Percentiles rank a stretch among this genome's conserved stretches.
Evolutionary conservation across 352 stramenopile species (phyloP).

Genomic region (Phytophthora tentaculata): DNA sequence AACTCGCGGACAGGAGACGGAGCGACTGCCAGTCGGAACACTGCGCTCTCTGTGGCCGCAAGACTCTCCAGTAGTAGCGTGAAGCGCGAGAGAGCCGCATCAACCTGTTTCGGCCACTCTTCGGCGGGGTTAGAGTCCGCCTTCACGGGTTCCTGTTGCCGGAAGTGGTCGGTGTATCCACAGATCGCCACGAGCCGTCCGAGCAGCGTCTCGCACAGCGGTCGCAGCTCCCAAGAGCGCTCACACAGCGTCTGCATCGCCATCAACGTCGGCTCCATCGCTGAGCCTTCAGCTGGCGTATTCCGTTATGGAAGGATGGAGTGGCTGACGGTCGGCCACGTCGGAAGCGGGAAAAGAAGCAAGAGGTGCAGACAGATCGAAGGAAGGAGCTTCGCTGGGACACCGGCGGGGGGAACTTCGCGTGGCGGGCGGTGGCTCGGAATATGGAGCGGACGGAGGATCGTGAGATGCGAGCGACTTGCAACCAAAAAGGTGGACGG

Average conservation of each 20-base stretch:
- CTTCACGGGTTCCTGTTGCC: slow-evolving; percentile 15
- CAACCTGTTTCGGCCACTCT: slow-evolving; percentile 33
- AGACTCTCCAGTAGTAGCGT: slow-evolving; percentile 38
- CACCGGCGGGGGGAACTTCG: not conserved
- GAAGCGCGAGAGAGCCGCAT: slow-evolving; percentile 40
- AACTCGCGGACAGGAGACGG: slow-evolving; percentile 40
- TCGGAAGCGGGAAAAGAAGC: slow-evolving; percentile 23
- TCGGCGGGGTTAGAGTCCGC: slow-evolving; percentile 22
- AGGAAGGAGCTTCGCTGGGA: slow-evolving; percentile 14
- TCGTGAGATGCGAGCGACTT: slow-evolving; percentile 27
- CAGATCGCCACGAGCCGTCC: slow-evolving; percentile 42
- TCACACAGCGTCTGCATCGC: slow-evolving; percentile 34
- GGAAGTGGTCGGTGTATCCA: slow-evolving; percentile 41
- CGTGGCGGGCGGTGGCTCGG: slow-evolving; percentile 14
- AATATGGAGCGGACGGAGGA: slow-evolving; percentile 20
- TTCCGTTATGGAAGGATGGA: slow-evolving; percentile 14
- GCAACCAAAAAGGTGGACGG: slow-evolving; percentile 20
- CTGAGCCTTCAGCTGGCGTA: not conserved
- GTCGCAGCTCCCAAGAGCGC: slow-evolving; percentile 41
- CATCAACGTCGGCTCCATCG: slow-evolving; percentile 40
- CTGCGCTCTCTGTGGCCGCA: slow-evolving; percentile 30
- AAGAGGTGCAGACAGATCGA: slow-evolving; percentile 24
- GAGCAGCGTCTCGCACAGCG: slow-evolving; percentile 42
- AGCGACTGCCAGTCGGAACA: slow-evolving; percentile 47
- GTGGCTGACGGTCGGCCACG: not conserved